Evolutionary conservation across 1,139 yeast genomes (phyloP).

Genomic region (Hansenula lynferdii): DNA sequence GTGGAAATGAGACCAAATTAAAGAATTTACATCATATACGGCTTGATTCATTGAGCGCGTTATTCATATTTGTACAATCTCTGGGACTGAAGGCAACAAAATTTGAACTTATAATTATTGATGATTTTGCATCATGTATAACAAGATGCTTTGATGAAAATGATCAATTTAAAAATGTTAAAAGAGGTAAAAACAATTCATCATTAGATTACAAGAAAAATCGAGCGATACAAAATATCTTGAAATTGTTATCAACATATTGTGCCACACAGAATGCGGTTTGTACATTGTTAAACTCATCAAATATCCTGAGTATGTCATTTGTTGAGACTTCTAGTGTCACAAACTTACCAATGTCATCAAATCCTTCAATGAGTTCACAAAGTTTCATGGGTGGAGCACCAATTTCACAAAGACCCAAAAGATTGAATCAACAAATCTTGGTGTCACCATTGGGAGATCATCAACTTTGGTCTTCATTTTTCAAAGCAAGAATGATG

Average conservation of each 20-base stretch:
- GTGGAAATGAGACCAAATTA: neutral
- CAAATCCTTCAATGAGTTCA: neutral
- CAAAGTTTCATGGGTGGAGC: neutral
- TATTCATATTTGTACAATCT: constrained; percentile 14
- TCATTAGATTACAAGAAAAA: constrained; percentile 8
- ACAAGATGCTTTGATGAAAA: constrained; percentile 12
- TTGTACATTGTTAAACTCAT: constrained; percentile 13
- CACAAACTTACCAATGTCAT: neutral
- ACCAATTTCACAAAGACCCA: constrained; percentile 2
- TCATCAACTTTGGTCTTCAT: constrained; percentile 13
- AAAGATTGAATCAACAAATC: constrained; percentile 15
- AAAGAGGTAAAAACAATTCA: constrained; percentile 4
- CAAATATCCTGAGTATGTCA: constrained; percentile 14
- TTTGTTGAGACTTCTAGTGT: constrained; percentile 12
- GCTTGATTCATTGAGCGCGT: constrained; percentile 9
- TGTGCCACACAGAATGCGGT: constrained; percentile 13
- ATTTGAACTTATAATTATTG: constrained; percentile 17
- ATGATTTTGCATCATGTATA: constrained; percentile 15
- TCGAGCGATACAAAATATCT: constrained; percentile 7
- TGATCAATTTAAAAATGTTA: constrained; percentile 1
- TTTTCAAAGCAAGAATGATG: constrained; percentile 15
- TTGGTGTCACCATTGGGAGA: constrained; percentile 18
- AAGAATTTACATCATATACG: constrained; percentile 7
- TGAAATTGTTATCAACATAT: constrained; percentile 12
- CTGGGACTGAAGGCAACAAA: neutral